Base-by-base conservation (phyloP, 495 filamentous ascomycete species). In the Annulohypoxylon moriforme region DNA sequence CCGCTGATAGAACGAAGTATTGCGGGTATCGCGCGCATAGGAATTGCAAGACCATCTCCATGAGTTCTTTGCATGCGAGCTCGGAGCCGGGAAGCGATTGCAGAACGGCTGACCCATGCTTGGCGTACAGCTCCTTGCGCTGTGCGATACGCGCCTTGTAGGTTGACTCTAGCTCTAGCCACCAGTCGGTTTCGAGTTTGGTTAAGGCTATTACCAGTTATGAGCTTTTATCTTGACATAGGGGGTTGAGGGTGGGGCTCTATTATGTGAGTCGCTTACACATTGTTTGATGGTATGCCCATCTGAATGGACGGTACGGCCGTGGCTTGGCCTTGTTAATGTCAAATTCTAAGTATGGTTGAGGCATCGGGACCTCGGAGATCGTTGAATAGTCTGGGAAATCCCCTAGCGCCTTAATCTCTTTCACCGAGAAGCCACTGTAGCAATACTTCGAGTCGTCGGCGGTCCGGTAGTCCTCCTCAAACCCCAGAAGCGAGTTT, bases 261-360 rank as follows among this genome's bases (percentile, higher is more conserved):
- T 75, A 36, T 31, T 1, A 10, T 2, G 16, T 16, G 11, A 11
- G 13, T 3, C 42, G 85, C 90, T 67, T 87, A 96, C 94, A 93
- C 94, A 97, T 97, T 0, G 94, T 96, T 78, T 97, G 94, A 77
- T 96, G 92, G 77, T 97, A 97, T 0, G 84, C 79, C 94, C 94
- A 97, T 76, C 94, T 81, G 52, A 97, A 94, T 0, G 94, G 94
- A 27, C 94, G 85, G 77, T 92, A 91, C 13, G 90, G 92, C 34
- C 91, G 84, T n/a, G 91, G 85, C 16, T 85, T 75, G 0, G 92
- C 91, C 67, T 83, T 90, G 27, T 85, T 78, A 49, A 92, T 89
- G 64, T 90, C 80, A 70, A 92, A 93, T 14, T 77, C 69, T 2
- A 58, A 59, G 71, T 92, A 93, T 0, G 91, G 83, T 11, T 82